Conservation (phyloP, 2,329 filamentous ascomycete species). For the Decorospora gaudefroyi region DNA sequence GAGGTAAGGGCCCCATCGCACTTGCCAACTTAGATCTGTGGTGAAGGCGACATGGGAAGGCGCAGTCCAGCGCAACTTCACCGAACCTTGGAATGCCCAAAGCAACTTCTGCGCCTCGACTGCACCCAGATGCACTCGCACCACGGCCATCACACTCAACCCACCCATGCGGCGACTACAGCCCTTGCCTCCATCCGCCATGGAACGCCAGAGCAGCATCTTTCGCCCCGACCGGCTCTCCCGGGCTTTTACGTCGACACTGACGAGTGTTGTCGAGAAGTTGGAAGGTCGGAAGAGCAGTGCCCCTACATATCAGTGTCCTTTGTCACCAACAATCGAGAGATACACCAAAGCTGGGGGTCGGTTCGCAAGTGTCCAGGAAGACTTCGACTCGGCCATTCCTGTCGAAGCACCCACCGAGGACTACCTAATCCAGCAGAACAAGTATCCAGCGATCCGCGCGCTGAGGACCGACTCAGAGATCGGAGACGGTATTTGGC, state of each 20-base stretch:
- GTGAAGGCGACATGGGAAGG: conserved; percentile 2
- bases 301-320: neutral
- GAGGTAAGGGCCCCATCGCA: conserved; percentile 1
- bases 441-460: conserved; percentile 18
- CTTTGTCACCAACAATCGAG: neutral
- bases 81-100: neutral
- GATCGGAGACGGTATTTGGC: conserved; percentile 23
- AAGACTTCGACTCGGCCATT: conserved; percentile 7
- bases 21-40: neutral
- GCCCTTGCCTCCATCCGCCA: neutral
- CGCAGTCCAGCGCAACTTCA: conserved; percentile 1
- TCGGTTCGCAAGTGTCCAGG: conserved; percentile 4
- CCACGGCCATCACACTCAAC: neutral
- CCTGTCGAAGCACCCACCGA: conserved; percentile 17
- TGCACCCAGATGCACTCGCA: neutral
- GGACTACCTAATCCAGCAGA: conserved; percentile 13
- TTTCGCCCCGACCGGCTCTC: conserved; percentile 10
- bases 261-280: conserved; percentile 12
- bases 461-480: conserved; percentile 18
- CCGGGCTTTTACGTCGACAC: conserved; percentile 5
- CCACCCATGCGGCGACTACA: neutral
- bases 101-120: neutral
- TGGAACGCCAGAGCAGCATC: conserved; percentile 8
- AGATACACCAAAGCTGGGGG: conserved; percentile 1
- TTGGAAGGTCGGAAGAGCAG: conserved; percentile 1